Base-by-base conservation (phyloP, 139 green algal genomes). In the Tetraselmis chui region DNA sequence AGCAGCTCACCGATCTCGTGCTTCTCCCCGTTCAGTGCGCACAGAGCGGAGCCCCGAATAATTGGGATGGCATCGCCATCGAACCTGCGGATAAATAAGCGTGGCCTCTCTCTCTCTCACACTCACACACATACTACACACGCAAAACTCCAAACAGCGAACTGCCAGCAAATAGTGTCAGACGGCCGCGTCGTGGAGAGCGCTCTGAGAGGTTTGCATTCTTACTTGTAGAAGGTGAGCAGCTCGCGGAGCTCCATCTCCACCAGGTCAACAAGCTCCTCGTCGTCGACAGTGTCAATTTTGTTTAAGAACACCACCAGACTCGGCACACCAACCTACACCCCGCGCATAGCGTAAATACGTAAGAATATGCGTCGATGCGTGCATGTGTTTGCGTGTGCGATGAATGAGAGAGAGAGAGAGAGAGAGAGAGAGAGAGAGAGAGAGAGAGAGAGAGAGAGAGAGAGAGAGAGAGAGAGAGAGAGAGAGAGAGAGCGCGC, bases 241-340 rank as follows among this genome's bases (percentile, higher is more conserved):
- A 99, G 93, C 81, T 99, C 96, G 0, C 96, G 84, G 30, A 99
- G 88, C 89, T 99, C 97, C 95, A 99, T 98, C 89, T 99, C 97
- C 74, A 99, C 96, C 59, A 99, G 91, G 78, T 99, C 97, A 26
- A 98, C 85, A 45, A 99, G 89, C 89, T 99, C 96, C 86, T 98
- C 89, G 84, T 99, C 97, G 79, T 98, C 94, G 79, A 99, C 97
- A 32, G 89, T 88, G 84, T 99, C 97, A 31, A 95, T 91, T 92
- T 99, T 99, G 91, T 99, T 99, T 32, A 99, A 85, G 86, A 99
- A 99, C 81, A 94, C 94, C 59, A 99, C 97, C 28, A 99, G 92
- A 59, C 89, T 92, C 25, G 97, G 97, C 78, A 99, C 97, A 74
- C 97, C 97, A 27, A 99, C 96, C 93, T 98, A n/a, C n/a, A n/a